phyloP scores from a whole-genome alignment of 352 stramenopile species.

The Phytophthora syringae region DNA sequence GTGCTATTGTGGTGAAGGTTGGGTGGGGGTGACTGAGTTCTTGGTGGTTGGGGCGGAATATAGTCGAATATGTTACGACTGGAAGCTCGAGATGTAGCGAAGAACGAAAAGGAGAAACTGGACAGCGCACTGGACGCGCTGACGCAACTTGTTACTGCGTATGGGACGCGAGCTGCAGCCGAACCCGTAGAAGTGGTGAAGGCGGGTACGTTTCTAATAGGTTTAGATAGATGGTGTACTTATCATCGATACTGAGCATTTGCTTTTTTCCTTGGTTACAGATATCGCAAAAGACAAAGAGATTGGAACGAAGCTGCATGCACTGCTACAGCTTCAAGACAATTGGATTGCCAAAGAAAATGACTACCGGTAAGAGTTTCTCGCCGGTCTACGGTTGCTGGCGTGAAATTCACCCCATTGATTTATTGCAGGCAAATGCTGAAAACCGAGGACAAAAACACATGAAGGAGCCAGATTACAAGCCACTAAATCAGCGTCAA shows the following conservation, averaged over 20 bases:
- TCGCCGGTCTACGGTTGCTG: neutral
- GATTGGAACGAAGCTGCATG: conserved; percentile 57
- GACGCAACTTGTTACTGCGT: conserved; percentile 44
- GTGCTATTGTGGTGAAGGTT: neutral
- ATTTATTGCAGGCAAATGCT: conserved; percentile 76
- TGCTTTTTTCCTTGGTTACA: conserved; percentile 13
- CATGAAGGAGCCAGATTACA: conserved; percentile 78
- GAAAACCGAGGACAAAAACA: conserved; percentile 91
- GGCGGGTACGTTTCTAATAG: conserved; percentile 42
- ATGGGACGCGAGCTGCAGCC: conserved; percentile 36
- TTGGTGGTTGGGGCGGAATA: conserved; percentile 2
- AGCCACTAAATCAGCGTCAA: conserved; percentile 75
- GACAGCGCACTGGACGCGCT: conserved; percentile 49
- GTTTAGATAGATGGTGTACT: too few species aligned
- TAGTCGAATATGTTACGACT: conserved; percentile 88
- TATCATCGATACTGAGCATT: too few species aligned
- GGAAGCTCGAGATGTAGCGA: conserved; percentile 76
- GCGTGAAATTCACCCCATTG: conserved; percentile 2
- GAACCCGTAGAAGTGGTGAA: conserved; percentile 62
- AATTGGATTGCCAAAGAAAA: conserved; percentile 89
- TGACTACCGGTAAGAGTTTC: conserved; percentile 65
- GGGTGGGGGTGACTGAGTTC: neutral
- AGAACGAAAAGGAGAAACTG: conserved; percentile 60
- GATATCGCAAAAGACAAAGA: conserved; percentile 66
- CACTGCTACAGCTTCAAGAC: conserved; percentile 62